Conservation (phyloP, 2,329 filamentous ascomycete species). For the Colletotrichum liriopes region DNA sequence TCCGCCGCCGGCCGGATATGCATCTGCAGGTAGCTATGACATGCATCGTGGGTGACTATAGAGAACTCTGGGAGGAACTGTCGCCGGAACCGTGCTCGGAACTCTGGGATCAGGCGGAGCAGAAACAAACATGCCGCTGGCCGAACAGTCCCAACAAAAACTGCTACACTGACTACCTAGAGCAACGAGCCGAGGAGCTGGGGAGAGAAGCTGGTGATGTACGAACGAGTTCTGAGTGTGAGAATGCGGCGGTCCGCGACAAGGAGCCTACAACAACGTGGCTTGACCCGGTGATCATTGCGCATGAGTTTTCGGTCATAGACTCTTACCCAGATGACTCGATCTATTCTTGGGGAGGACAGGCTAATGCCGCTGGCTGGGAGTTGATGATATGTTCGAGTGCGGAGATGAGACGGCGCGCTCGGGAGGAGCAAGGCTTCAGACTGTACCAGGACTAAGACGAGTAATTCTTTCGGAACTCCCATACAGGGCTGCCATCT, state of each 20-base stretch:
- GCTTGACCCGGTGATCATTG: not conserved
- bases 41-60: slow-evolving; percentile 17
- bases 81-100: not conserved
- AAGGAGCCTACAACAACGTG: slow-evolving; percentile 24
- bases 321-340: no score
- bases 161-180: slow-evolving; percentile 3
- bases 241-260: slow-evolving; percentile 10
- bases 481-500: no score
- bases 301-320: not conserved
- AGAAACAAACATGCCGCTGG: not conserved
- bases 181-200: not conserved
- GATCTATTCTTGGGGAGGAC: no score
- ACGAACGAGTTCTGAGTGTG: not conserved
- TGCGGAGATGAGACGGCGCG: no score
- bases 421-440: no score
- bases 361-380: no score
- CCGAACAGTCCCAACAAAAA: slow-evolving; percentile 3
- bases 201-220: not conserved
- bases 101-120: slow-evolving; percentile 11
- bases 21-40: slow-evolving; percentile 4
- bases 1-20: slow-evolving; percentile 12
- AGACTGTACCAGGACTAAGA: no score
- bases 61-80: not conserved
- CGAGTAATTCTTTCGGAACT: no score
- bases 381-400: no score